Evolutionary conservation across 1,284 basidiomycete genomes (phyloP).

Genomic region (Phellinidium pouzarii): DNA sequence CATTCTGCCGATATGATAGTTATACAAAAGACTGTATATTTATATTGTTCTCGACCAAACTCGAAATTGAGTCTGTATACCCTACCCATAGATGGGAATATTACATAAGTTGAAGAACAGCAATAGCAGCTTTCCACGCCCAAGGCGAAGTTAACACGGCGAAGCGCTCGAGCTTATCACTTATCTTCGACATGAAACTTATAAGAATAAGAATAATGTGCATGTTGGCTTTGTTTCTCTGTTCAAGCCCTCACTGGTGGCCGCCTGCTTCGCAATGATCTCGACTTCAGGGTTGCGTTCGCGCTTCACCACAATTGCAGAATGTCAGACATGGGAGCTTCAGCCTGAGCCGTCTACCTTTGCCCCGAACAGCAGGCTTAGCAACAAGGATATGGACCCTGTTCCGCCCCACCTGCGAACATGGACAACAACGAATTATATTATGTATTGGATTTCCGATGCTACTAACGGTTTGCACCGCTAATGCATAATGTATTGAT

Average conservation of each 20-base stretch:
- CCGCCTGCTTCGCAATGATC: not conserved
- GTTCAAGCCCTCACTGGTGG: not conserved
- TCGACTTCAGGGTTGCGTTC: not conserved
- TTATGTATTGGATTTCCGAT: conserved; percentile 63
- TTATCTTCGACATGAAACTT: not conserved
- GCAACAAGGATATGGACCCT: conserved; percentile 72
- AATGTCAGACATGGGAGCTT: conserved; percentile 36
- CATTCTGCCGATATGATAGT: conserved; percentile 61
- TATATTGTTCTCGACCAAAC: not conserved
- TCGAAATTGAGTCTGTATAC: not conserved
- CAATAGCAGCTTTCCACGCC: too few relatives aligned
- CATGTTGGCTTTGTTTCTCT: not conserved
- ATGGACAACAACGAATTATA: conserved; percentile 57
- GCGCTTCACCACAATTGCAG: not conserved
- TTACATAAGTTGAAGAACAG: too few relatives aligned
- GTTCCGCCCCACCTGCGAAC: conserved; percentile 51
- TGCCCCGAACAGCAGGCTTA: conserved; percentile 48
- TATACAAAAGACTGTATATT: conserved; percentile 4
- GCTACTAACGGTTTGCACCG: conserved; percentile 49
- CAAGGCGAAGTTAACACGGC: too few relatives aligned
- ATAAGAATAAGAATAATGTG: not conserved
- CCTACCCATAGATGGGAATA: not conserved
- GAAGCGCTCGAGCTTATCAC: conserved; percentile 1
- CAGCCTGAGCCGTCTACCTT: conserved; percentile 44
- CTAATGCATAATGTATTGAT: too few relatives aligned